These are phyloP conservation scores for Penicillium freii DNA, from an alignment of 2,329 filamentous ascomycete species.

Conservation along the genomic window DNA sequence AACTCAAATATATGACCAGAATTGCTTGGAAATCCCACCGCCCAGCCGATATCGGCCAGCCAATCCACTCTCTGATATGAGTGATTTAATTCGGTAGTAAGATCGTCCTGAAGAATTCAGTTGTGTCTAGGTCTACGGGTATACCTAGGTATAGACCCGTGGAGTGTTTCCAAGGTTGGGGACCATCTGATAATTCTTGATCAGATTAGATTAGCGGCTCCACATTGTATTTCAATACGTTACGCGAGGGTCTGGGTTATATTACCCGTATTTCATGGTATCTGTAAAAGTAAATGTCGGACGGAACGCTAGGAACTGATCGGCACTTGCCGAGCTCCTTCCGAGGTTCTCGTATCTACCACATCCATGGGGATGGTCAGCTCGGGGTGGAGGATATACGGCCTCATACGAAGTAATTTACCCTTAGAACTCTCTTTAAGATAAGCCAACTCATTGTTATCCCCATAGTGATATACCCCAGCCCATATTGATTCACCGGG, in stretches of 20 bases:
- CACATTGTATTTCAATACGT: not conserved
- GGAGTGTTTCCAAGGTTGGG: not conserved
- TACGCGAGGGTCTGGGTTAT: not conserved
- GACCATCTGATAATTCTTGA: slow-evolving; percentile 6
- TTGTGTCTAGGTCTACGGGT: not conserved
- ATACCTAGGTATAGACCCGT: not conserved
- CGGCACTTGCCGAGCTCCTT: not conserved
- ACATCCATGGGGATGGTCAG: not conserved
- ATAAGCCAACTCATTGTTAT: not conserved
- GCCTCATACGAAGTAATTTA: not conserved
- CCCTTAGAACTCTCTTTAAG: not conserved
- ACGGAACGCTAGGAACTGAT: not conserved
- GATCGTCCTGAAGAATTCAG: not conserved
- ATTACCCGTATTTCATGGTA: not conserved
- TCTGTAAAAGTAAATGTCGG: not conserved
- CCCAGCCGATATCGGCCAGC: slow-evolving; percentile 1
- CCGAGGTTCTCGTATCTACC: not conserved
- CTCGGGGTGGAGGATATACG: not conserved
- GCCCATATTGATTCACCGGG: not conserved
- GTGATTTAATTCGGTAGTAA: not conserved
- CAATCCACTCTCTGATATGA: not conserved
- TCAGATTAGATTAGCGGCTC: slow-evolving; percentile 8
- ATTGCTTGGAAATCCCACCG: not conserved
- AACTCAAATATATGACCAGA: not conserved
- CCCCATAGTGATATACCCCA: not conserved